Base-by-base conservation (phyloP, 495 filamentous ascomycete genomes). In the Penicillium desertorum region DNA sequence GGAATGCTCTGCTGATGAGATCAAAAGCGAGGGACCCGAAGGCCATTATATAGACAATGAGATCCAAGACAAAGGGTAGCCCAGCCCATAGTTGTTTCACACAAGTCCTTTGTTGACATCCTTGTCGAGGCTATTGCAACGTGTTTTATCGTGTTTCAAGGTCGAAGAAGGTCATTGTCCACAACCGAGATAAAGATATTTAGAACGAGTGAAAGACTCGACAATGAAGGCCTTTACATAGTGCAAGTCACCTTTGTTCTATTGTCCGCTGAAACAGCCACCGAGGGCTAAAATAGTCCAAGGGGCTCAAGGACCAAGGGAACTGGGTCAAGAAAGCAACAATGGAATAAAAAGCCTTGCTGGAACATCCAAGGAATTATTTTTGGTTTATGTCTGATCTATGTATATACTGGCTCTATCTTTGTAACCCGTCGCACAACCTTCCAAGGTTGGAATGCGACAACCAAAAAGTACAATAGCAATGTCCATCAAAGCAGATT, bases 351-450 rank as follows among this genome's bases (percentile, higher is more conserved):
- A 56, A n/a, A 56, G 7, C 8, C 45, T 27, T 29, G 14, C 11
- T 39, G 12, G 11, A 29, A 20, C 5, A 42, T 20, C 3, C 23
- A 56, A 27, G 7, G 12, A n/a, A 39, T 39, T 25, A 36, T 41
- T 39, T 56, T 53, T 59, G 8, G 30, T 62, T 50, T 56, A 62
- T 62, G 50, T 64, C 17, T 12, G 34, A 25, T 39, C 49, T 52
- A 55, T 51, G 23, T 52, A 51, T 58, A 43, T 61, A 57, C 46
- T 34, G 19, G 41, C 51, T 65, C 54, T 63, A 65, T 61, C 47
- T 44, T 44, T 47, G 52, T 44, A 30, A 30, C 45, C 41, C 23
- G 36, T 57, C 16, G 37, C 19, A 17, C 25, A 20, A 29, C 27
- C 27, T 29, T 29, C 25, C 27, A 29, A 29, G 27, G 27, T 8